A percentile compares a stretch with the other conserved stretches of the same genome.
phyloP scores from a whole-genome alignment of 208 protist species.

The Trypanosoma mega region DNA sequence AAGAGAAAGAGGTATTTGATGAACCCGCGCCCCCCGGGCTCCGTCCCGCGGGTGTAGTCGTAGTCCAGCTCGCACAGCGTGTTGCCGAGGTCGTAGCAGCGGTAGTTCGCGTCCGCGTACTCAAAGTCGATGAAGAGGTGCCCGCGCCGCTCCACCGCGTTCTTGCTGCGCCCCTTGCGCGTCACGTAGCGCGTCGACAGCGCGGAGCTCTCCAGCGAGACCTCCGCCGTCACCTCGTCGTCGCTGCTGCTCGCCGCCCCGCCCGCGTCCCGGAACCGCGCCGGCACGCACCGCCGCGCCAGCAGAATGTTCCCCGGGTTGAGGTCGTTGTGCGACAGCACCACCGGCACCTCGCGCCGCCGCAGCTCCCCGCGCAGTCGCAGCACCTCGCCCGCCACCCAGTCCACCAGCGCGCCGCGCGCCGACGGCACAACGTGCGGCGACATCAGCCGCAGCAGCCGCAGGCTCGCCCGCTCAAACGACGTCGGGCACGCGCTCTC shows the following conservation, averaged over 20 bases:
- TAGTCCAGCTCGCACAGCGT: constrained; percentile 85
- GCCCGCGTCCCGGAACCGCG: constrained; percentile 20
- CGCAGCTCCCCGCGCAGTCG: constrained; percentile 44
- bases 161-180: constrained; percentile 54
- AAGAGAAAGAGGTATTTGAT: constrained; percentile 75
- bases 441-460: constrained; percentile 65
- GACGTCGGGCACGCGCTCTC: constrained; percentile 71
- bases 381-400: constrained; percentile 52
- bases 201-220: constrained; percentile 45
- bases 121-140: constrained; percentile 86
- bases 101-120: constrained; percentile 85
- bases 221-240: constrained; percentile 41
- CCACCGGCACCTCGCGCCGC: constrained; percentile 44
- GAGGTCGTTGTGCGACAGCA: constrained; percentile 86
- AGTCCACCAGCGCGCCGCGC: constrained; percentile 40
- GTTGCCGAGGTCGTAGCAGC: constrained; percentile 83
- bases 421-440: constrained; percentile 40
- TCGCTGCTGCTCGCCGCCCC: constrained; percentile 30
- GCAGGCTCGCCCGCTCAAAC: constrained; percentile 75
- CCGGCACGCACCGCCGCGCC: constrained; percentile 50
- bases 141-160: constrained; percentile 74
- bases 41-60: constrained; percentile 76
- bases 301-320: constrained; percentile 84
- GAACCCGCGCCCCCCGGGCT: constrained; percentile 66
- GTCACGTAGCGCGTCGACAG: constrained; percentile 68